Conservation (phyloP, 2,329 filamentous ascomycete species). For the Xylaria sp. region DNA sequence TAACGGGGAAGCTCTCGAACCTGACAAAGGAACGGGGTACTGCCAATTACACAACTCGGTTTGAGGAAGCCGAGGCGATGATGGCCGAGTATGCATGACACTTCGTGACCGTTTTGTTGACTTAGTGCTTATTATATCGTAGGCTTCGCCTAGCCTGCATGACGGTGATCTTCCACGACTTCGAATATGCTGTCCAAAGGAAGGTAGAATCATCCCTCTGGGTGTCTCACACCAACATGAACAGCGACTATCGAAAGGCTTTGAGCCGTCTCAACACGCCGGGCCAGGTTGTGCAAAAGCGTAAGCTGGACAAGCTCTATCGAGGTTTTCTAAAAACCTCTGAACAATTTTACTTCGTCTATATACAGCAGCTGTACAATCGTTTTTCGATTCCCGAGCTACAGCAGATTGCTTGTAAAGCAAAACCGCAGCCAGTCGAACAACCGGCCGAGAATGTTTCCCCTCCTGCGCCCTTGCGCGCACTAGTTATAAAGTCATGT, state of each 20-base stretch:
- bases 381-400: constrained; percentile 61
- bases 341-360: constrained; percentile 86
- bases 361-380: constrained; percentile 76
- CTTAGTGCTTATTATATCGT: constrained; percentile 30
- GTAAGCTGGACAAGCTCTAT: constrained; percentile 83
- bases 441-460: constrained; percentile 52
- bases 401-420: constrained; percentile 49
- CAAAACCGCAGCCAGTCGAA: constrained; percentile 51
- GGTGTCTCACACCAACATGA: constrained; percentile 78
- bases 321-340: constrained; percentile 84
- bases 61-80: constrained; percentile 41
- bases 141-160: constrained; percentile 77
- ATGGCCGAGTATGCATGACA: constrained; percentile 41
- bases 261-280: constrained; percentile 61
- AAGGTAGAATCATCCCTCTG: constrained; percentile 76
- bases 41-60: constrained; percentile 39
- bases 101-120: constrained; percentile 3
- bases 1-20: constrained; percentile 33
- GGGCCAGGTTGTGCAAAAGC: constrained; percentile 64
- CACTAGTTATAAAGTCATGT: constrained; percentile 73
- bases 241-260: constrained; percentile 75
- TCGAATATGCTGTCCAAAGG: constrained; percentile 66
- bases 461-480: constrained; percentile 52
- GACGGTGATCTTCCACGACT: constrained; percentile 73
- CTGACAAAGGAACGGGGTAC: constrained; percentile 40